Conservation (phyloP, 768 basidiomycete genomes). For the Collybiopsis luxurians region DNA sequence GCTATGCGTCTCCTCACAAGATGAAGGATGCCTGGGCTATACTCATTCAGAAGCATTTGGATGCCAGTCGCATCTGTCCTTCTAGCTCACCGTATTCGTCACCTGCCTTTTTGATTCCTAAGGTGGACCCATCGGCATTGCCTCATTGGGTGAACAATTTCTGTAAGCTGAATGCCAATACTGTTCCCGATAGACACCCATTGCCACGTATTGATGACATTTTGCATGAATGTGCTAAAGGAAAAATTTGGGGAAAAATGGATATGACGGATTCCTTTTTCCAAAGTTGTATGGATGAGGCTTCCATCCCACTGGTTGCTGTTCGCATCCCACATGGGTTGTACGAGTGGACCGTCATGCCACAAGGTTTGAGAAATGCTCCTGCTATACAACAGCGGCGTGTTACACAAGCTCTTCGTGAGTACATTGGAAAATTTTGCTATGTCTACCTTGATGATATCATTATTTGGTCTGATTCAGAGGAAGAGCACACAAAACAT, state of each 20-base stretch:
- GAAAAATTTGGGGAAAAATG: conserved; percentile 31
- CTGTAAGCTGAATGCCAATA: conserved; percentile 21
- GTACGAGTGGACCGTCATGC: conserved; percentile 18
- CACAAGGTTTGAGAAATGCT: conserved; percentile 18
- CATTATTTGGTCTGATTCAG: conserved; percentile 23
- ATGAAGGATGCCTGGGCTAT: conserved; percentile 25
- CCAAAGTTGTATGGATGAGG: conserved; percentile 19
- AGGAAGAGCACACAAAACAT: conserved; percentile 19
- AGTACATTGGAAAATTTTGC: conserved; percentile 27
- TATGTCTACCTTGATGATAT: conserved; percentile 34
- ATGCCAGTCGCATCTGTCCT: conserved; percentile 21
- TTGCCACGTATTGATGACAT: conserved; percentile 27
- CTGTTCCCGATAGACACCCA: conserved; percentile 15
- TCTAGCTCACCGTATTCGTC: conserved; percentile 23
- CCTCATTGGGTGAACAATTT: conserved; percentile 28
- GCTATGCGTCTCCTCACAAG: conserved; percentile 27
- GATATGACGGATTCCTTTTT: conserved; percentile 38
- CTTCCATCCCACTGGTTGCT: not conserved
- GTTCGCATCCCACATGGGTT: not conserved
- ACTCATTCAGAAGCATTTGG: conserved; percentile 26
- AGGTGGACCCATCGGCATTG: conserved; percentile 18
- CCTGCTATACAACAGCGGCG: conserved; percentile 26
- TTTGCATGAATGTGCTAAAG: conserved; percentile 29
- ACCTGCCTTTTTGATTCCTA: conserved; percentile 28
- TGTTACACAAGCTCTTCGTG: conserved; percentile 21